Base-by-base conservation (phyloP, 2,329 filamentous ascomycete species). In the Cylindrodendrum hubeiense region DNA sequence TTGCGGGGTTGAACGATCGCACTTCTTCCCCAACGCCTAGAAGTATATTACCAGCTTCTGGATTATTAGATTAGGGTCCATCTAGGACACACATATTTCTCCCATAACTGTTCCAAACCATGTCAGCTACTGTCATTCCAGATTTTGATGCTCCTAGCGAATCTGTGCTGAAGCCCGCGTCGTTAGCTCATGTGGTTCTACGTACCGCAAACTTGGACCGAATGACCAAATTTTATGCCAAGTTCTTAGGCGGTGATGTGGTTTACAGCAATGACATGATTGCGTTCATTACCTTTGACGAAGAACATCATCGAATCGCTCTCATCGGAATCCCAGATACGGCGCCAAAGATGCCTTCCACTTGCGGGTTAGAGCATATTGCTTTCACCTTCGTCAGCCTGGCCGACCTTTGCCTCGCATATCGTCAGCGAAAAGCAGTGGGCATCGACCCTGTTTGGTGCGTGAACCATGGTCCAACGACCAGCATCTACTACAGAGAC, bases 401-500 rank as follows among this genome's bases (percentile, higher is more conserved):
- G 34, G 17, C 34, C 34, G 34, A 37, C 13, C 34, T 37, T 15
- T n/a, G 15, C 6, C 34, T 17, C 6, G 13, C 34, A 5, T 37
- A 37, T n/a, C 34, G 34, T n/a, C 34, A 37, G 13, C 34, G 34
- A 6, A 37, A 37, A 7, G 34, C 34, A 6, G 4, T 15, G 13
- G 34, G 34, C 13, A 52, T 63, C 28, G 41, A 52, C 12, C 55
- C 61, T 3, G 26, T 59, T 13, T 60, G 61, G 61, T 54, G 19
- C 34, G 41, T 64, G 3, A 64, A 64, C 41, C 61, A 64, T n/a
- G 61, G 55, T 17, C 55, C 55, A 6, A 64, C 55, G 4, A 64
- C 61, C 1, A 59, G 54, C 49, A 59, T 60, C 41, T 64, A 64
- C 44, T 64, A 64, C 34, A 44, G 47, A 12, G 61, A 60, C 22